These are phyloP conservation scores for Cymbopogon citratus DNA, from an alignment of 176 grass and related monocot species.

Conservation along the genomic window DNA sequence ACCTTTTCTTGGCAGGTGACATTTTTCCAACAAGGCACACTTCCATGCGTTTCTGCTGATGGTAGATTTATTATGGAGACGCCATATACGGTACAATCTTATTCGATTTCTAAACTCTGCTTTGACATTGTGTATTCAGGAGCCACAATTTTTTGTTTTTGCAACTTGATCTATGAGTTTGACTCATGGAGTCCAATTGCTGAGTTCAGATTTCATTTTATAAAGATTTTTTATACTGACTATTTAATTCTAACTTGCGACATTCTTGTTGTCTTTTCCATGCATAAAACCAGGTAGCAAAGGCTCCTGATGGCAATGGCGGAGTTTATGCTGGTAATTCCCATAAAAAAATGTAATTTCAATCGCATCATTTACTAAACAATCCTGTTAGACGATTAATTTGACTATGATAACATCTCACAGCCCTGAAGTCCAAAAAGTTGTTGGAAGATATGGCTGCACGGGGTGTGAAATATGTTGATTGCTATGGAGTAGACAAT, in stretches of 20 bases:
- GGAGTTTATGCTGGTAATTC: constrained; percentile 89
- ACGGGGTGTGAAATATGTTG: constrained; percentile 84
- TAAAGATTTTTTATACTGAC: not conserved
- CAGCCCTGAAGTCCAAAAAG: constrained; percentile 80
- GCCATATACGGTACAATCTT: constrained; percentile 59
- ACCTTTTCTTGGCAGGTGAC: constrained; percentile 63
- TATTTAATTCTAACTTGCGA: constrained; percentile 8
- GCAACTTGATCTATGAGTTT: not conserved
- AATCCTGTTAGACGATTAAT: not conserved
- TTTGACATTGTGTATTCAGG: not conserved
- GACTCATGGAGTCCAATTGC: not conserved
- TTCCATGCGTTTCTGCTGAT: constrained; percentile 87
- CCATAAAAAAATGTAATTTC: not conserved
- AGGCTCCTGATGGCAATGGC: constrained; percentile 98
- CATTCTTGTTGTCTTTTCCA: not conserved
- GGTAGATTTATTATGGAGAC: constrained; percentile 99
- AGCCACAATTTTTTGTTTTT: too few relatives aligned
- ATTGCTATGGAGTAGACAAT: constrained; percentile 95
- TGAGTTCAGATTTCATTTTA: not conserved
- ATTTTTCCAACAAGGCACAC: constrained; percentile 97
- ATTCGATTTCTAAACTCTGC: not conserved
- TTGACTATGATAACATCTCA: constrained; percentile 7
- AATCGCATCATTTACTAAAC: not conserved
- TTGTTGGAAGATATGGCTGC: constrained; percentile 82
- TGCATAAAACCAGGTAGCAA: constrained; percentile 63